Evolutionary conservation across 2,329 filamentous ascomycete species (phyloP), one percentile per base, ranked within the genome.

Genomic region (Cryphonectria japonica): DNA sequence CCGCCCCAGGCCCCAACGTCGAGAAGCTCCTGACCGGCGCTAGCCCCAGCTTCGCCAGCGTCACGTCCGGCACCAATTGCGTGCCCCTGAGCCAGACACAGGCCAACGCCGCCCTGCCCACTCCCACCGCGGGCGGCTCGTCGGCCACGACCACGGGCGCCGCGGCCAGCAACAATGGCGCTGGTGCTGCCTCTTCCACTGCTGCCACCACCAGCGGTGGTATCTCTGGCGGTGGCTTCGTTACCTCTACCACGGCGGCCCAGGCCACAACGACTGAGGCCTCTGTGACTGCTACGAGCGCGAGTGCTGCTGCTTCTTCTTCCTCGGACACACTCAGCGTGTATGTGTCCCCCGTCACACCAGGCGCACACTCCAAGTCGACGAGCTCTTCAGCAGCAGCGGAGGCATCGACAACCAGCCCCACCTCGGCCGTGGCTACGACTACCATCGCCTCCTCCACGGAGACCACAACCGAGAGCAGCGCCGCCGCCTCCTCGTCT

Each of bases 1-100:
- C 77, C 6, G 71, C 76, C 68, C 76, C 77, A 0, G 77, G 77
- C 46, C 57, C 71, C 26, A 75, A 73, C 68, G 72, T 78, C 16
- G 64, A 70, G 43, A 75, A 74, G 67, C 75, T 74, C 46, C 66
- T 69, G 26, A 52, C 29, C 14, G 71, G 65, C 43, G 66, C 32
- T 3, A 66, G 60, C 6, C 29, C 65, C 11, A 46, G 19, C 19
- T 71, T 68, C 14, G 62, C 68, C 2, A 72, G 65, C 22, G 74
- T 74, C 71, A 71, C 66, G 0, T 72, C 71, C 64, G 74, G 72
- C n/a, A 65, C n/a, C 71, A 60, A 66, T 68, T 66, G 68, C 66
- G 69, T 72, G 57, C 46, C 71, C 26, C 26, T 62, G 64, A 61
- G 69, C 39, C 70, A 69, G 69, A 19, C 66, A 67, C 69, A 70